Conservation (phyloP, 176 grass and related monocot genomes). For the Leersia perrieri region DNA sequence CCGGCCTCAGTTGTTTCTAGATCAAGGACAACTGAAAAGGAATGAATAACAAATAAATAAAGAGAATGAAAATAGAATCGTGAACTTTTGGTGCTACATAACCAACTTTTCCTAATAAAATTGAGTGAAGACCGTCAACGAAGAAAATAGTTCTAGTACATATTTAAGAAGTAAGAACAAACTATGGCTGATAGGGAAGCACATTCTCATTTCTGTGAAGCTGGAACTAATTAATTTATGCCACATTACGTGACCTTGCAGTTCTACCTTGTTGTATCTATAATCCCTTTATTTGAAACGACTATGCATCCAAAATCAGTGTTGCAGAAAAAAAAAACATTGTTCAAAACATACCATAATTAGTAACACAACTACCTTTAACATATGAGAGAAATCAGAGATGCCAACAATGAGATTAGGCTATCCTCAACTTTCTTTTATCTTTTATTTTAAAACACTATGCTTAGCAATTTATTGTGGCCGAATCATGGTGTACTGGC, state of each 20-base stretch:
- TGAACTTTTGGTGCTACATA: background rate
- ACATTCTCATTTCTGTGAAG: background rate
- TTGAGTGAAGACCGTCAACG: background rate
- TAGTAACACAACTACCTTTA: background rate
- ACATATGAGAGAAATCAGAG: background rate
- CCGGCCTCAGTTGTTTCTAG: background rate
- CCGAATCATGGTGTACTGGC: background rate
- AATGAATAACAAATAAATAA: background rate
- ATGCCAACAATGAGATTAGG: background rate
- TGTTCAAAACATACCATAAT: background rate
- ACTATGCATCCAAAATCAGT: background rate
- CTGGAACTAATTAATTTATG: background rate
- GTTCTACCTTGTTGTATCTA: background rate
- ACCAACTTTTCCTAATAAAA: background rate
- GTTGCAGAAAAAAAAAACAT: background rate
- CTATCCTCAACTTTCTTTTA: background rate
- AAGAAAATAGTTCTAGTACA: background rate
- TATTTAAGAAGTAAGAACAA: background rate
- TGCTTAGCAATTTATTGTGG: background rate
- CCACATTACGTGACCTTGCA: background rate
- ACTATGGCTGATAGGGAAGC: background rate
- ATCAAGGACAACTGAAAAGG: slow-evolving; percentile 28
- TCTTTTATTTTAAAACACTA: background rate
- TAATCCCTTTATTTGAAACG: background rate
- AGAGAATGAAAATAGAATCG: background rate